Evolutionary conservation across 768 basidiomycete species (phyloP).

Genomic region (Rubroboletus satanas): DNA sequence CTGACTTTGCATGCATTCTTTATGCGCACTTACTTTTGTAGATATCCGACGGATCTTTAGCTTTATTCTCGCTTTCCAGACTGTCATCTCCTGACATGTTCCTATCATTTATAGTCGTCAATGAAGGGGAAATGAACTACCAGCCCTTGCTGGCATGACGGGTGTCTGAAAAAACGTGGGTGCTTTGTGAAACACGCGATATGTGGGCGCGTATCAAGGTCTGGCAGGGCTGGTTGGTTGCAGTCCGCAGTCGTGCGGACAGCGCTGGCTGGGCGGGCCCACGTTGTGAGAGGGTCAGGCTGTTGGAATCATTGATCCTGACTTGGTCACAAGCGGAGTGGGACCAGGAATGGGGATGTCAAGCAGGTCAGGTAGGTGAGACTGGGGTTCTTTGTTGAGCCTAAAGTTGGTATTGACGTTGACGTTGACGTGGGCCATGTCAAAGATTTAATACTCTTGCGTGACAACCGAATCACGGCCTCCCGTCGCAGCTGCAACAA

Average conservation of each 20-base stretch:
- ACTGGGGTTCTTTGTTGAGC: not conserved
- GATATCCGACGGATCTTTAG: too few species aligned
- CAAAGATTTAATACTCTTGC: not conserved
- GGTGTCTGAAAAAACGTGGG: not conserved
- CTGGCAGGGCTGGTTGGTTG: not conserved
- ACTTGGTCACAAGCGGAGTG: not conserved
- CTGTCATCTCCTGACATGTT: not conserved
- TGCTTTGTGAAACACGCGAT: not conserved
- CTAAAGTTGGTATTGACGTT: slow-evolving; percentile 1
- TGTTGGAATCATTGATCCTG: not conserved
- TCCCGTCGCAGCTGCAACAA: not conserved
- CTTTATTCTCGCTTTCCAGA: too few species aligned
- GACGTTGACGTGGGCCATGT: slow-evolving; percentile 13
- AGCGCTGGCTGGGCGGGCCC: not conserved
- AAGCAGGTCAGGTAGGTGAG: not conserved
- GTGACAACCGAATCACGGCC: not conserved
- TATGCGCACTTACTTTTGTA: too few species aligned
- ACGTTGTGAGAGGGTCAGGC: not conserved
- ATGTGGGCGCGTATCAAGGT: not conserved
- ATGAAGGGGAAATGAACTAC: not conserved
- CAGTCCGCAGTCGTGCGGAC: not conserved
- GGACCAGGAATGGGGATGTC: not conserved
- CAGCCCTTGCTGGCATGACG: not conserved
- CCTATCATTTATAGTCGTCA: not conserved
- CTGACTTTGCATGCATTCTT: not conserved